Conservation (phyloP, 495 filamentous ascomycete species). For the Penicillium alfredii region DNA sequence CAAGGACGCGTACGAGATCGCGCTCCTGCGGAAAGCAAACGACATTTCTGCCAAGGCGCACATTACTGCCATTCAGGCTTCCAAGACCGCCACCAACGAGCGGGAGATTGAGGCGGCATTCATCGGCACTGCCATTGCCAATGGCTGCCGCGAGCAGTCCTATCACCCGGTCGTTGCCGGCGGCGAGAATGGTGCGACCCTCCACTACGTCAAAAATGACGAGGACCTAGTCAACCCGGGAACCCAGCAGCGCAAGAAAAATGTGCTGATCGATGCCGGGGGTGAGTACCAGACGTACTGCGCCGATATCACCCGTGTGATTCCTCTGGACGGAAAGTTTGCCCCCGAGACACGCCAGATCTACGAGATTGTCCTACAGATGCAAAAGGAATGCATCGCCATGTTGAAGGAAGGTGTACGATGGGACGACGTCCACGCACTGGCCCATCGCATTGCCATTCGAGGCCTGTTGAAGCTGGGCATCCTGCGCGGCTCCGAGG, state of each 20-base stretch:
- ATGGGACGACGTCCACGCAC: constrained; percentile 82
- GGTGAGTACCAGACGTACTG: constrained; percentile 76
- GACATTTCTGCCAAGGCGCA: constrained; percentile 72
- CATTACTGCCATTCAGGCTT: constrained; percentile 59
- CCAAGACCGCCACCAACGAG: constrained; percentile 66
- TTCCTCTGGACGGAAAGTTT: constrained; percentile 76
- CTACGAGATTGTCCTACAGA: constrained; percentile 79
- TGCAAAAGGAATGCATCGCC: constrained; percentile 73
- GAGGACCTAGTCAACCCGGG: constrained; percentile 43
- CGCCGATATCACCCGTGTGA: constrained; percentile 83
- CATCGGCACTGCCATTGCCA: constrained; percentile 64
- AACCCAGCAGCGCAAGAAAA: constrained; percentile 53
- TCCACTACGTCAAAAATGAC: constrained; percentile 83
- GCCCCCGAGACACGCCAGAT: constrained; percentile 64
- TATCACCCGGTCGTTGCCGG: constrained; percentile 80
- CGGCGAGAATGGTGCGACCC: constrained; percentile 71
- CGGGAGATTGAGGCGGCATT: constrained; percentile 77
- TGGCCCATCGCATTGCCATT: constrained; percentile 77
- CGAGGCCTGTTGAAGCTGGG: constrained; percentile 70
- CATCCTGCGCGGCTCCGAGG: constrained; percentile 59
- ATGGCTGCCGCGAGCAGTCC: constrained; percentile 69
- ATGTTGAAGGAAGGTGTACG: constrained; percentile 65
- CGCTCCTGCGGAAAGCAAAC: constrained; percentile 78
- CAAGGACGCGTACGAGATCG: constrained; percentile 82
- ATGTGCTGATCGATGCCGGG: constrained; percentile 79